Base-by-base conservation (phyloP, 2,329 filamentous ascomycete genomes). In the Exophiala sp. region DNA sequence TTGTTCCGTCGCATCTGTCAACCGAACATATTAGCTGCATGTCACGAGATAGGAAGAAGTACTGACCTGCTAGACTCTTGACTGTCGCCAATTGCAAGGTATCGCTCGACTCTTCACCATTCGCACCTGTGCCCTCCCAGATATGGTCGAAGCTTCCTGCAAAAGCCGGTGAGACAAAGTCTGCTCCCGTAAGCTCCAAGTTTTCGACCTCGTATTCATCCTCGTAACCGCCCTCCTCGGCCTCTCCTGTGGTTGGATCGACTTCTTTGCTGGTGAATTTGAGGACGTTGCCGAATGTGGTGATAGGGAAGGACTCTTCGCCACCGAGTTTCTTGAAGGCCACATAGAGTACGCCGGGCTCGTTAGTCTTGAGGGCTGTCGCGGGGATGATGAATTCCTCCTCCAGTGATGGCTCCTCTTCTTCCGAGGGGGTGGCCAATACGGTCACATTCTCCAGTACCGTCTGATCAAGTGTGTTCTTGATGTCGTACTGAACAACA, bases 211-310 rank as follows among this genome's bases (percentile, higher is more conserved):
- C 89, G 69, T 99, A 99, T 75, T 99, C 94, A 67, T 99, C 94
- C 49, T 97, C 92, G 71, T 97, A 97, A 42, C 94, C 94, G 43
- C 76, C 81, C 12, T 95, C 91, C 71, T 99, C 94, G 0, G 92
- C 89, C 73, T 96, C 91, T 62, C 85, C 84, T n/a, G 89, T 96
- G 21, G 88, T 88, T 5, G 94, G 94, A 66, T 99, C 94, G 62
- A 99, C 94, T 74, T 99, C 94, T 76, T 96, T 97, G 78, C 87
- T 94, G 14, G 91, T 96, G 71, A 99, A 99, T 74, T 94, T 96
- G 68, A 99, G 86, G 36, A 89, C 78, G 72, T 97, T 99, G 62
- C 89, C 90, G 72, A 99, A 95, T 39, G 84, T 88, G 48, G 87
- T 85, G 18, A 88, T 79, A 3, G 91, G 85, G 70, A 95, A 86